phyloP scores from a whole-genome alignment of 2,329 filamentous ascomycete genomes.

The Chrysoporthe puriensis region DNA sequence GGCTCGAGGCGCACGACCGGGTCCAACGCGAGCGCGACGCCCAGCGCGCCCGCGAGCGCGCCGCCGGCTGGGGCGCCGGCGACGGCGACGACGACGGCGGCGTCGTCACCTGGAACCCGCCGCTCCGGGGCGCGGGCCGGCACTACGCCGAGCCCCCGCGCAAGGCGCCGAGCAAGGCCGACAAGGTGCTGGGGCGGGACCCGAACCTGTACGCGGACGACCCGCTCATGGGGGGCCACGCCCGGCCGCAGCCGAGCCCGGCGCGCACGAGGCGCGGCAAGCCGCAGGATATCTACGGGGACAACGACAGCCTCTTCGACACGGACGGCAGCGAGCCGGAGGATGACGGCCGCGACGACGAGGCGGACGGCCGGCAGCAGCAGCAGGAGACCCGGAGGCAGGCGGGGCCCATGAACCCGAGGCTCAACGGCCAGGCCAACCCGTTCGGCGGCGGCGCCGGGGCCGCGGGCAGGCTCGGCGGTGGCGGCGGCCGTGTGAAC shows the following conservation, averaged over 20 bases:
- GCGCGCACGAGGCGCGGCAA: slow-evolving; percentile 47
- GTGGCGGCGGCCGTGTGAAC: slow-evolving; percentile 43
- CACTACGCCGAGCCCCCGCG: slow-evolving; percentile 40
- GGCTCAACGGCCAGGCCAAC: slow-evolving; percentile 51
- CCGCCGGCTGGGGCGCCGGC: slow-evolving; percentile 67
- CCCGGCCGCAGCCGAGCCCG: slow-evolving; percentile 52
- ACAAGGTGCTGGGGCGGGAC: slow-evolving; percentile 61
- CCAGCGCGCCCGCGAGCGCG: slow-evolving; percentile 66
- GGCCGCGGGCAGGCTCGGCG: slow-evolving; percentile 38
- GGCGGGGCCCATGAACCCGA: slow-evolving; percentile 43
- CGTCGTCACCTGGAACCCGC: slow-evolving; percentile 34
- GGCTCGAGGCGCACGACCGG: slow-evolving; percentile 71
- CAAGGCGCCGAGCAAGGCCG: slow-evolving; percentile 57
- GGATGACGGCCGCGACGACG: slow-evolving; percentile 39
- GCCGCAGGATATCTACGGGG: slow-evolving; percentile 34
- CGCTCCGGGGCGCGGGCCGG: slow-evolving; percentile 34
- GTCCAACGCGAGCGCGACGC: slow-evolving; percentile 61
- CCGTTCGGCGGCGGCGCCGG: slow-evolving; percentile 45
- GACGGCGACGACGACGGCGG: slow-evolving; percentile 33
- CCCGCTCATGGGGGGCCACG: slow-evolving; percentile 37
- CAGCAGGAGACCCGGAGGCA: slow-evolving; percentile 43
- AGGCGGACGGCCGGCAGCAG: slow-evolving; percentile 38
- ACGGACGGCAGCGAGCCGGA: slow-evolving; percentile 37
- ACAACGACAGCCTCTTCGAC: slow-evolving; percentile 37
- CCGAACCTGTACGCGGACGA: slow-evolving; percentile 58